Conservation (phyloP, 805 yeast species). For the Cyberlindnera meyerae region DNA sequence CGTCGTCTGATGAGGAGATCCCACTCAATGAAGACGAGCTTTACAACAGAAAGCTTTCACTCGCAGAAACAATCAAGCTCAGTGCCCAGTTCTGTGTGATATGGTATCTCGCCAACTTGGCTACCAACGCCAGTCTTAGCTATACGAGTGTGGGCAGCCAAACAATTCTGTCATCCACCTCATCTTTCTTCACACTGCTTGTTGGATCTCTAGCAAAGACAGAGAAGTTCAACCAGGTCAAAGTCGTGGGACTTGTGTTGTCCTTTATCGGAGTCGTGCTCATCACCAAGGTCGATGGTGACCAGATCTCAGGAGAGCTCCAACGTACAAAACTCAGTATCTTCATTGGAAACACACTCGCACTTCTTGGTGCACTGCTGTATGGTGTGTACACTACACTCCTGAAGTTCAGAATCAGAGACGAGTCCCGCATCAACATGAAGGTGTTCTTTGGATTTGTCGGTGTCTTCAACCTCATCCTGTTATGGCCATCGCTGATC, state of each 20-base stretch:
- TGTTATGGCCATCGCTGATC: slow-evolving; percentile 79
- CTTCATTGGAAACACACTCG: slow-evolving; percentile 71
- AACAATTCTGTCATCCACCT: slow-evolving; percentile 87
- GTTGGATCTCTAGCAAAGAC: slow-evolving; percentile 71
- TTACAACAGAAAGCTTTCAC: slow-evolving; percentile 27
- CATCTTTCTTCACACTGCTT: slow-evolving; percentile 86
- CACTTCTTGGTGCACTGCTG: slow-evolving; percentile 79
- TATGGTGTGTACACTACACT: slow-evolving; percentile 90
- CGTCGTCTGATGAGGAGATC: slow-evolving; percentile 26
- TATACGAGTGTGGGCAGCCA: slow-evolving; percentile 94
- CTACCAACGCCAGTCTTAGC: slow-evolving; percentile 80
- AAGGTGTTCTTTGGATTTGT: slow-evolving; percentile 92
- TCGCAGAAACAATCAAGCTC: slow-evolving; percentile 63
- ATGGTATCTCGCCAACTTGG: slow-evolving; percentile 89
- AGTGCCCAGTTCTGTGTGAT: slow-evolving; percentile 79
- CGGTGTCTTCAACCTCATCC: slow-evolving; percentile 71
- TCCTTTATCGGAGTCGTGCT: slow-evolving; percentile 76
- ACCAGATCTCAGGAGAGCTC: slow-evolving; percentile 17
- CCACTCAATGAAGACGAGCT: slow-evolving; percentile 18
- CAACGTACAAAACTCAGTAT: slow-evolving; percentile 27
- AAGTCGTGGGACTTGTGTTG: slow-evolving; percentile 63
- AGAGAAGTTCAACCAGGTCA: slow-evolving; percentile 61
- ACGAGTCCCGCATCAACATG: slow-evolving; percentile 76
- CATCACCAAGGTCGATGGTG: slow-evolving; percentile 63
- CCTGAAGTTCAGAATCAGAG: slow-evolving; percentile 64